Conservation (phyloP, 768 basidiomycete genomes). For the Pleurotus platypus region DNA sequence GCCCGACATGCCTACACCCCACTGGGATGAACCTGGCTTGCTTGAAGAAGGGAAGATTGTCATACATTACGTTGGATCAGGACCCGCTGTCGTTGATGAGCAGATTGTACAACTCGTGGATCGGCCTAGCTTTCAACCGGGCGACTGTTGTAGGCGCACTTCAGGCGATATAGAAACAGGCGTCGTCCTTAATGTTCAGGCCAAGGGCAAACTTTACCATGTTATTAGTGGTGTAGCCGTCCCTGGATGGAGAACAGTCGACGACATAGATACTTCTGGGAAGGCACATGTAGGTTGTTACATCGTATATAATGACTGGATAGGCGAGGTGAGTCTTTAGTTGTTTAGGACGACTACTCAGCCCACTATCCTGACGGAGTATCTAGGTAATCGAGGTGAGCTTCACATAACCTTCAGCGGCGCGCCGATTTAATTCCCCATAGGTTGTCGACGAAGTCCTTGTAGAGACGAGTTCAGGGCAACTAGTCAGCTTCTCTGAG, state of each 20-base stretch:
- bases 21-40: slow-evolving; percentile 66
- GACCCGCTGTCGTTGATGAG: slow-evolving; percentile 65
- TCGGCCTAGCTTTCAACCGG: slow-evolving; percentile 63
- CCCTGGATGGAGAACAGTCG: slow-evolving; percentile 57
- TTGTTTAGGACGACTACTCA: background rate
- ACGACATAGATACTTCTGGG: slow-evolving; percentile 53
- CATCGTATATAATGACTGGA: slow-evolving; percentile 81
- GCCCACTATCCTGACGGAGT: slow-evolving; percentile 10
- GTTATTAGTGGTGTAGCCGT: slow-evolving; percentile 61
- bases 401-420: slow-evolving; percentile 6
- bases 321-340: slow-evolving; percentile 70
- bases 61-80: slow-evolving; percentile 58
- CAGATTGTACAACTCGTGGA: slow-evolving; percentile 68
- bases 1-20: slow-evolving; percentile 49
- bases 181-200: slow-evolving; percentile 61
- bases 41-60: slow-evolving; percentile 80
- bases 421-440: slow-evolving; percentile 10
- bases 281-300: slow-evolving; percentile 78
- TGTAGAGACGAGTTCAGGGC: slow-evolving; percentile 61
- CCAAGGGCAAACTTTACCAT: slow-evolving; percentile 70
- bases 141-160: slow-evolving; percentile 80
- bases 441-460: slow-evolving; percentile 84
- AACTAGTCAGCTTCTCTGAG: slow-evolving; percentile 72
- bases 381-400: slow-evolving; percentile 73
- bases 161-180: slow-evolving; percentile 74